A percentile compares a stretch with the other conserved stretches of the same genome.
phyloP scores from a whole-genome alignment of 2,329 filamentous ascomycete genomes.

The Aspergillus thermomutatus region DNA sequence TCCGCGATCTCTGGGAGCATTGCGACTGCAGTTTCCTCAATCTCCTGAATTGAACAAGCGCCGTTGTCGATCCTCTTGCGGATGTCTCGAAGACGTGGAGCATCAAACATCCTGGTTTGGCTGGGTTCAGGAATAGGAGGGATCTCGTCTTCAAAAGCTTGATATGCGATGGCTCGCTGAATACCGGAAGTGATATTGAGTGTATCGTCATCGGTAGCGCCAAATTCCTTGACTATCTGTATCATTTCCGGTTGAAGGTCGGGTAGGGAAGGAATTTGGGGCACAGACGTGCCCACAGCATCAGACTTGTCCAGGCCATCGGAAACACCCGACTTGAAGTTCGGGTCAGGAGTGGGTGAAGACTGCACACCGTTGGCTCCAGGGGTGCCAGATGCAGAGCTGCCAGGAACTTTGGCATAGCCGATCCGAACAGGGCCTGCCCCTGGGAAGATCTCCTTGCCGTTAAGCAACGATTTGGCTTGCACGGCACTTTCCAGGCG shows the following conservation, averaged over 20 bases:
- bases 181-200: constrained; percentile 69
- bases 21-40: constrained; percentile 84
- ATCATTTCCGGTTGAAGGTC: constrained; percentile 82
- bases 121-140: constrained; percentile 84
- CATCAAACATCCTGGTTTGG: constrained; percentile 85
- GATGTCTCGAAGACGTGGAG: constrained; percentile 90
- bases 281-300: constrained; percentile 34
- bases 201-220: constrained; percentile 75
- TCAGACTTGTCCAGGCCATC: constrained; percentile 31
- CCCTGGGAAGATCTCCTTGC: constrained; percentile 97
- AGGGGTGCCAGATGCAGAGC: constrained; percentile 74
- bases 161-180: constrained; percentile 72
- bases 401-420: constrained; percentile 92
- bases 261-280: constrained; percentile 65
- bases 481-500: constrained; percentile 84
- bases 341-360: constrained; percentile 87
- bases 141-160: constrained; percentile 74
- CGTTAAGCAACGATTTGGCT: constrained; percentile 83
- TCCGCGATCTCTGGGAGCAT: constrained; percentile 98
- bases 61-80: constrained; percentile 97
- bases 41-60: constrained; percentile 77
- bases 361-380: constrained; percentile 84
- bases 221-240: constrained; percentile 83
- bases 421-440: constrained; percentile 93
- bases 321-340: constrained; percentile 42